Evolutionary conservation across 1,284 basidiomycete species (phyloP), one percentile per base, ranked within the genome.

Genomic region (Puccinia brachypodii): DNA sequence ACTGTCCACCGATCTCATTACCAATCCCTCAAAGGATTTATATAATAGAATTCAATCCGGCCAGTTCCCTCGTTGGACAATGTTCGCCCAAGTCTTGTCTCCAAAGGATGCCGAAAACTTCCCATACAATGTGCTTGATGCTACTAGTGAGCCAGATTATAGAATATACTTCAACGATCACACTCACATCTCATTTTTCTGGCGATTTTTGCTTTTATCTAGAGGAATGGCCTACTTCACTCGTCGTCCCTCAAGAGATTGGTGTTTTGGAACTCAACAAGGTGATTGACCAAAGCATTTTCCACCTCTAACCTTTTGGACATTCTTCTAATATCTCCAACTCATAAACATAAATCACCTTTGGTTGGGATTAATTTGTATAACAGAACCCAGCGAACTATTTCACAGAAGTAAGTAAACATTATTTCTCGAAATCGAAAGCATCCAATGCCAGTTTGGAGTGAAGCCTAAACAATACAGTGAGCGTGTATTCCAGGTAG

Each of bases 161-260:
- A 38, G 42, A n/a, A n/a, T n/a, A n/a, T n/a, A n/a, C n/a, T n/a
- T 44, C 16, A 19, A 9, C 25, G 2, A 64, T 25, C n/a, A 22
- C 40, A 31, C 53, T 40, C 42, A n/a, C 1, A 40, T 60, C 31
- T 11, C 13, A 50, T 50, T 50, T 50, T 11, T 9, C 47, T 50
- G 9, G 68, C 42, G 9, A 68, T 38, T n/a, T 44, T 4, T 38
- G 19, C 31, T 14, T 69, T 71, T 25, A n/a, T 38, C 19, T 9
- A 78, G 76, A 78, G 40, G 76, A 78, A 38, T 78, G 76, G 76
- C 76, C 76, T 25, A 40, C 36, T 58, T 68, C 62, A 31, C 76
- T 78, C 16, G 76, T 78, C 38, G 53, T 38, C 25, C 76, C 76
- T 11, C 76, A 56, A 56, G 76, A 78, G 47, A 78, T 78, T 33